Percentiles rank a stretch among this genome's conserved stretches.
phyloP scores from a whole-genome alignment of 2,329 filamentous ascomycete genomes.

The Myriosclerotinia duriaeana region DNA sequence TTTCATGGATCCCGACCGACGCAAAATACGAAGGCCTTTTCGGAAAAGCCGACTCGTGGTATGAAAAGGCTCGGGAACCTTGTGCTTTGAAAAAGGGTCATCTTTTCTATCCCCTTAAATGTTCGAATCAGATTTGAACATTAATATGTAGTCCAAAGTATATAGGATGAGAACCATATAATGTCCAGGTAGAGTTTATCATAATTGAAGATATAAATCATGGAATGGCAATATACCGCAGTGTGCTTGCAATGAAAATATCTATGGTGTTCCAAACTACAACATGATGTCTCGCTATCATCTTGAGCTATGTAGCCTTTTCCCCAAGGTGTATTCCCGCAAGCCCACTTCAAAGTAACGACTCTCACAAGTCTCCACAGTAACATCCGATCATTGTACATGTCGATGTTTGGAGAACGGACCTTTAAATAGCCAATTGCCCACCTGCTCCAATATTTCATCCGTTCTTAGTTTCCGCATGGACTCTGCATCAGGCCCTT shows the following conservation, averaged over 20 bases:
- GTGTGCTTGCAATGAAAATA: neutral
- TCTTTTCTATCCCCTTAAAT: neutral
- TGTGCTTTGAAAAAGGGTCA: neutral
- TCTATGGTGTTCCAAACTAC: neutral
- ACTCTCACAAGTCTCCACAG: neutral
- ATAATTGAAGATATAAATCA: neutral
- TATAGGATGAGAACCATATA: neutral
- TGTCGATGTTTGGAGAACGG: conserved; percentile 25
- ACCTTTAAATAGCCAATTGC: conserved; percentile 29
- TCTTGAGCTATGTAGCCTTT: neutral
- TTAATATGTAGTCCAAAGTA: neutral
- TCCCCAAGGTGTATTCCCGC: neutral
- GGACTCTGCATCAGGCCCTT: conserved; percentile 24
- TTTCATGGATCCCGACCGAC: neutral
- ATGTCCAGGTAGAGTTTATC: neutral
- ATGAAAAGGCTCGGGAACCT: neutral
- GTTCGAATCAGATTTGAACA: neutral
- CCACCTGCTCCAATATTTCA: conserved; percentile 28
- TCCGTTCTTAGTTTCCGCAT: conserved; percentile 24
- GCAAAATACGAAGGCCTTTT: neutral
- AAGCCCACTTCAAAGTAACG: neutral
- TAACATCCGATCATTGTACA: neutral
- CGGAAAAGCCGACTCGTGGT: neutral
- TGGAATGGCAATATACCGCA: neutral
- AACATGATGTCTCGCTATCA: neutral